These are phyloP conservation scores for Aphanomyces stellatus DNA, from an alignment of 352 stramenopile species.

Conservation along the genomic window DNA sequence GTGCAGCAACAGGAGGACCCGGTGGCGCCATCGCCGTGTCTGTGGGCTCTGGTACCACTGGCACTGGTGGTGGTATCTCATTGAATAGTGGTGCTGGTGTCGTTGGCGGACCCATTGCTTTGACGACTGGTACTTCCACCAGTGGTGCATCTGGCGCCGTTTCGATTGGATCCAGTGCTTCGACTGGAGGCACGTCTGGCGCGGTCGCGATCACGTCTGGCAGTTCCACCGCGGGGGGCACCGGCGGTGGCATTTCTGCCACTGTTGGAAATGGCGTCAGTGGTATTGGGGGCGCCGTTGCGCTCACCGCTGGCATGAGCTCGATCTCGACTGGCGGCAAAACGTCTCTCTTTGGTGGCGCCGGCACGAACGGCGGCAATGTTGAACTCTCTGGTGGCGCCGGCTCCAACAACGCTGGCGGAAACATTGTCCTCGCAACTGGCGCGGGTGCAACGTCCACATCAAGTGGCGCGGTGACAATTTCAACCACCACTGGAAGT, in stretches of 20 bases:
- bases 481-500: constrained; percentile 21
- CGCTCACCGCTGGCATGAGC: constrained; percentile 48
- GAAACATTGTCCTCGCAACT: constrained; percentile 48
- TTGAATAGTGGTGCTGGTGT: constrained; percentile 11
- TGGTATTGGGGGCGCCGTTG: constrained; percentile 25
- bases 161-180: constrained; percentile 17
- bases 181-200: constrained; percentile 25
- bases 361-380: constrained; percentile 66
- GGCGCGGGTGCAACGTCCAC: neutral
- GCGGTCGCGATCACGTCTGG: constrained; percentile 25
- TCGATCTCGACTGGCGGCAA: constrained; percentile 41
- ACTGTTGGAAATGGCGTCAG: neutral
- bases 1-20: constrained; percentile 12
- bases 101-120: neutral
- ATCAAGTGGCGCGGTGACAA: constrained; percentile 23
- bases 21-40: constrained; percentile 21
- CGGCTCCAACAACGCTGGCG: constrained; percentile 30
- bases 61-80: constrained; percentile 20
- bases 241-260: constrained; percentile 24
- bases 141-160: neutral
- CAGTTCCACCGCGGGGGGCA: constrained; percentile 16
- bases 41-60: constrained; percentile 22
- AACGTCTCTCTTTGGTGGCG: constrained; percentile 35
- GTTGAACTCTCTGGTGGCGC: constrained; percentile 66
- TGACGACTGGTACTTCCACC: neutral